phyloP scores from a whole-genome alignment of 192 early-diverging fungal species.

The Backusella australiensis region DNA sequence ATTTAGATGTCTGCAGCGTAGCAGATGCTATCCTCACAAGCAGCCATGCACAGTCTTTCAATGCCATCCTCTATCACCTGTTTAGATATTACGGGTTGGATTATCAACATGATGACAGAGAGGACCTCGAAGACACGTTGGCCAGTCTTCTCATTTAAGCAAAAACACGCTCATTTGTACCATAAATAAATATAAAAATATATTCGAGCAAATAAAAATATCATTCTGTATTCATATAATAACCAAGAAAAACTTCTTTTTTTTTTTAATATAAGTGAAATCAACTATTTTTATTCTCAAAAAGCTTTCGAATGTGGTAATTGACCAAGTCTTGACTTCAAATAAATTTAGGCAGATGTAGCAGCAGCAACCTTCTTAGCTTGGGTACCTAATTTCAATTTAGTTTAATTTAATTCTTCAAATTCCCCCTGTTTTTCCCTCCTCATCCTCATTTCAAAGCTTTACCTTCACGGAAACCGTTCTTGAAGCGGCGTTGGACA shows the following conservation, averaged over 20 bases:
- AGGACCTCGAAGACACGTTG: background rate
- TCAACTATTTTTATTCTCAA: background rate
- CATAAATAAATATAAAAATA: background rate
- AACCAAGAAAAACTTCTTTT: no score
- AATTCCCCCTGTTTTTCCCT: background rate
- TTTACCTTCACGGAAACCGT: constrained; percentile 92
- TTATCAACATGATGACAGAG: background rate
- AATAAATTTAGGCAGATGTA: constrained; percentile 20
- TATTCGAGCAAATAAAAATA: background rate
- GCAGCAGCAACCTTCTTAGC: constrained; percentile 13
- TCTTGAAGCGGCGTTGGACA: constrained; percentile 93
- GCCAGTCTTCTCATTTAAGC: background rate
- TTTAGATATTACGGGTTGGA: constrained; percentile 3
- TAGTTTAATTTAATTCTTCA: background rate
- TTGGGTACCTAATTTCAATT: constrained; percentile 15
- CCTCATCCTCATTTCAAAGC: background rate
- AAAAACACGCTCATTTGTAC: background rate
- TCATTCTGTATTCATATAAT: background rate
- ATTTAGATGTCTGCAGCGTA: constrained; percentile 1
- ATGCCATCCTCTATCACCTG: background rate
- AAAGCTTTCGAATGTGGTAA: background rate
- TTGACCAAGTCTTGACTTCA: background rate
- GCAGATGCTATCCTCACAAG: constrained; percentile 11
- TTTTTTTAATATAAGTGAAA: background rate
- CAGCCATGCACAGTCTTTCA: constrained; percentile 4